A percentile compares a stretch with the other conserved stretches of the same genome.
Evolutionary conservation across 169 alveolate genomes (phyloP).

Genomic region (Plasmodium gallinaceum): DNA sequence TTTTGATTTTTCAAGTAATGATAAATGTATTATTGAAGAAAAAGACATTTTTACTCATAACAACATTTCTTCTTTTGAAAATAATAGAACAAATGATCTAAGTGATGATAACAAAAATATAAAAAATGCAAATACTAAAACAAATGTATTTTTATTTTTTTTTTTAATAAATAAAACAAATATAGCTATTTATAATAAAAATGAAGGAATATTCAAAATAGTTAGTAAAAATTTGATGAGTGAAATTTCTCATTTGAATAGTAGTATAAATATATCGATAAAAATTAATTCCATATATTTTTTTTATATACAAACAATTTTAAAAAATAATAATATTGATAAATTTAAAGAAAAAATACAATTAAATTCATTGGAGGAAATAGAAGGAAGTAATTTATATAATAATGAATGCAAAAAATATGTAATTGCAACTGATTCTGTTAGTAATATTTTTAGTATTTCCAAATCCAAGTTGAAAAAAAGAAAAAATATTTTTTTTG

Average conservation of each 20-base stretch:
- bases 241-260: conserved; percentile 20
- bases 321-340: not conserved
- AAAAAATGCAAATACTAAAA: conserved; percentile 3
- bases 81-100: not conserved
- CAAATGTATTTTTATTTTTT: conserved; percentile 15
- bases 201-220: conserved; percentile 60
- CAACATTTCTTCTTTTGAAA: not conserved
- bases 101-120: not conserved
- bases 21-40: conserved; percentile 4
- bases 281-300: conserved; percentile 44
- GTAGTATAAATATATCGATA: conserved; percentile 23
- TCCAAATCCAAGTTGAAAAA: conserved; percentile 42
- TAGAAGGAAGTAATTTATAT: not conserved
- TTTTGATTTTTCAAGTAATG: conserved; percentile 10
- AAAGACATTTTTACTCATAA: conserved; percentile 11
- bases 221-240: conserved; percentile 33
- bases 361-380: not conserved
- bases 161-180: conserved; percentile 35
- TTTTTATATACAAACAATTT: conserved; percentile 26
- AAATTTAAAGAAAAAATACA: not conserved
- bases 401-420: conserved; percentile 39
- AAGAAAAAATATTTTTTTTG: conserved; percentile 9
- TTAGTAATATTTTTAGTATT: conserved; percentile 51
- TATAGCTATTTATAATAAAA: conserved; percentile 31
- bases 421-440: conserved; percentile 52